Evolutionary conservation across 495 filamentous ascomycete genomes (phyloP).

Genomic region (Emericellopsis terricola): DNA sequence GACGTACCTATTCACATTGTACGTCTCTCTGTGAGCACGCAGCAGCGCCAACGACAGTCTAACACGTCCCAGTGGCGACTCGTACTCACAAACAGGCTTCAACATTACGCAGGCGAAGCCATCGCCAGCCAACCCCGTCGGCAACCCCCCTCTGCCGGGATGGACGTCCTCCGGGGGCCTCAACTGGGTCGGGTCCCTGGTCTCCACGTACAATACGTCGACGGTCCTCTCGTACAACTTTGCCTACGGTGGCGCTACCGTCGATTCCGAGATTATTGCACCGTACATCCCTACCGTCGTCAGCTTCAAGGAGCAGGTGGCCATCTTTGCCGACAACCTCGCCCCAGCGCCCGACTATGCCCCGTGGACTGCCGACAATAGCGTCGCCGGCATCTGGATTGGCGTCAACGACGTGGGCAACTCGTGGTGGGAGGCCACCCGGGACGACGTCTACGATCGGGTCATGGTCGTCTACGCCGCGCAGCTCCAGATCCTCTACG

Average conservation of each 20-base stretch:
- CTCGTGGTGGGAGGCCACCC: slow-evolving; percentile 30
- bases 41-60: no score
- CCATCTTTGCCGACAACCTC: slow-evolving; percentile 23
- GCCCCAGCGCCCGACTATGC: slow-evolving; percentile 16
- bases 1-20: no score
- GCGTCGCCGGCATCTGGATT: slow-evolving; percentile 55
- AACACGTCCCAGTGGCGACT: slow-evolving; percentile 25
- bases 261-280: slow-evolving; percentile 38
- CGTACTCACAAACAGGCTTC: slow-evolving; percentile 43
- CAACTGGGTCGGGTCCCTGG: slow-evolving; percentile 54
- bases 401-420: slow-evolving; percentile 70
- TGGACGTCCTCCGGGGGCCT: slow-evolving; percentile 39
- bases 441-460: slow-evolving; percentile 21
- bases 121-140: slow-evolving; percentile 46
- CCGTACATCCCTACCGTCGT: slow-evolving; percentile 28
- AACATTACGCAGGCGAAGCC: slow-evolving; percentile 41
- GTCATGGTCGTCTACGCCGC: slow-evolving; percentile 42
- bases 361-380: slow-evolving; percentile 40
- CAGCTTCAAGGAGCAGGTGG: slow-evolving; percentile 40
- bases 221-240: slow-evolving; percentile 46
- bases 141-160: slow-evolving; percentile 51
- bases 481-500: slow-evolving; percentile 38
- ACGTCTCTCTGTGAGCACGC: no score
- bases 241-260: slow-evolving; percentile 51
- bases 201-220: slow-evolving; percentile 41